These are phyloP conservation scores for Cercophora samala DNA, from an alignment of 495 filamentous ascomycete genomes.

Conservation along the genomic window DNA sequence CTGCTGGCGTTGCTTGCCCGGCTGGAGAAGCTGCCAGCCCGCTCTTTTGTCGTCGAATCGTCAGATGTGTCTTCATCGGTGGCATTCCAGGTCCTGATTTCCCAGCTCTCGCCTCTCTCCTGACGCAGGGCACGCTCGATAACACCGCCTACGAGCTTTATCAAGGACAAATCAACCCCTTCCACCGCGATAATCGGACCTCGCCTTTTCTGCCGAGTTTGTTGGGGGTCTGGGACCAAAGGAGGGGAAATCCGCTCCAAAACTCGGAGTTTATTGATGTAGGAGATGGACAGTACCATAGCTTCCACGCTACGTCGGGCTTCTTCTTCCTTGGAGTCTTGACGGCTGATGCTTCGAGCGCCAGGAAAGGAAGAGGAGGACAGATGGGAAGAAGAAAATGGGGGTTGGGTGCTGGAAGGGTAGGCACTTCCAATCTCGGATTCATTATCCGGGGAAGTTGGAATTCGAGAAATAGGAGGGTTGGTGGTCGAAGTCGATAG, in stretches of 20 bases:
- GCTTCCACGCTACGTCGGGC: conserved; percentile 53
- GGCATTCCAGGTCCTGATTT: conserved; percentile 5
- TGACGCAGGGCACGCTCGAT: conserved; percentile 55
- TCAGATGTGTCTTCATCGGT: neutral
- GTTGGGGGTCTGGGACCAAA: conserved; percentile 44
- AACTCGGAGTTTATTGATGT: conserved; percentile 56
- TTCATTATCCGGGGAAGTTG: neutral
- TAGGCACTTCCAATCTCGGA: neutral
- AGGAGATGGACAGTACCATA: conserved; percentile 71
- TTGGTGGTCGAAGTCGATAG: neutral
- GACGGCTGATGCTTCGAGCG: neutral
- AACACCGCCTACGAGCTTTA: conserved; percentile 55
- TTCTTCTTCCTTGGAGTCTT: neutral
- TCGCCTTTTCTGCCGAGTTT: conserved; percentile 43
- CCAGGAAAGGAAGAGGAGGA: neutral
- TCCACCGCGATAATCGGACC: conserved; percentile 83
- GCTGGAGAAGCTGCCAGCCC: neutral
- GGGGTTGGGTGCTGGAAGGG: neutral
- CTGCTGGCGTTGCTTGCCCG: neutral
- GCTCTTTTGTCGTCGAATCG: neutral
- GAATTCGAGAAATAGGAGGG: conserved; percentile 36
- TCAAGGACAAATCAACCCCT: conserved; percentile 56
- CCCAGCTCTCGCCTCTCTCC: conserved; percentile 45
- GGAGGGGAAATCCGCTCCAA: conserved; percentile 39
- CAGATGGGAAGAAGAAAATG: neutral